Percentiles rank a stretch among this genome's conserved stretches.
These are phyloP conservation scores for Stagonosporopsis chrysanthemi DNA, from an alignment of 2,329 filamentous ascomycete species.

Conservation along the genomic window DNA sequence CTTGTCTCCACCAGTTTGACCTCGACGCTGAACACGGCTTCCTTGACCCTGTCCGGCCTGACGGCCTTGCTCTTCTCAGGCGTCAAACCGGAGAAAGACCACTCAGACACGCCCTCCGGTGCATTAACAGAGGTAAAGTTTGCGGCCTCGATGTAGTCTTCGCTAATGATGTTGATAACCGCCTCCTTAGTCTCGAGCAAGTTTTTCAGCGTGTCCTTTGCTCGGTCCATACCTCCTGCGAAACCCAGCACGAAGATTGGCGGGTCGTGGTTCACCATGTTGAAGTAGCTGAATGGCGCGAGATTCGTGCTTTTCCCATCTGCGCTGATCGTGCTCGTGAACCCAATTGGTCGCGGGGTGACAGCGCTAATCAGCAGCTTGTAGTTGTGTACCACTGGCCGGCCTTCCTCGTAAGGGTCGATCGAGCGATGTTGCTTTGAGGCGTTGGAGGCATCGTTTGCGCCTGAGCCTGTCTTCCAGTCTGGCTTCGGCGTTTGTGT, in stretches of 20 bases:
- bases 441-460: conserved; percentile 64
- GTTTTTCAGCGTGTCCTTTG: conserved; percentile 83
- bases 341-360: conserved; percentile 80
- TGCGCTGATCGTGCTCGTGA: conserved; percentile 64
- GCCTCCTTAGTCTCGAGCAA: conserved; percentile 76
- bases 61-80: conserved; percentile 72
- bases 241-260: conserved; percentile 78
- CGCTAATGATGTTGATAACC: conserved; percentile 81
- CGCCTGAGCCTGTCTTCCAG: conserved; percentile 72
- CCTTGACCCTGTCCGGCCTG: conserved; percentile 74
- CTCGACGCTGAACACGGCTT: conserved; percentile 85
- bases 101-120: conserved; percentile 79
- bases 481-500: conserved; percentile 69
- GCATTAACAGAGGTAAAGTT: conserved; percentile 82
- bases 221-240: conserved; percentile 61
- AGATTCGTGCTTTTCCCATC: conserved; percentile 76
- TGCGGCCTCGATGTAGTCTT: conserved; percentile 85
- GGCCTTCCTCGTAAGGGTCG: conserved; percentile 77
- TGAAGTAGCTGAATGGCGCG: conserved; percentile 87
- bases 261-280: conserved; percentile 84
- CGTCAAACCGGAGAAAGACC: conserved; percentile 78
- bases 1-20: conserved; percentile 74
- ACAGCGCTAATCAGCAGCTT: conserved; percentile 87
- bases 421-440: conserved; percentile 74
- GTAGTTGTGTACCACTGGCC: conserved; percentile 79